Evolutionary conservation across 768 basidiomycete genomes (phyloP).

Genomic region (Boletus rufocinnamomeus): DNA sequence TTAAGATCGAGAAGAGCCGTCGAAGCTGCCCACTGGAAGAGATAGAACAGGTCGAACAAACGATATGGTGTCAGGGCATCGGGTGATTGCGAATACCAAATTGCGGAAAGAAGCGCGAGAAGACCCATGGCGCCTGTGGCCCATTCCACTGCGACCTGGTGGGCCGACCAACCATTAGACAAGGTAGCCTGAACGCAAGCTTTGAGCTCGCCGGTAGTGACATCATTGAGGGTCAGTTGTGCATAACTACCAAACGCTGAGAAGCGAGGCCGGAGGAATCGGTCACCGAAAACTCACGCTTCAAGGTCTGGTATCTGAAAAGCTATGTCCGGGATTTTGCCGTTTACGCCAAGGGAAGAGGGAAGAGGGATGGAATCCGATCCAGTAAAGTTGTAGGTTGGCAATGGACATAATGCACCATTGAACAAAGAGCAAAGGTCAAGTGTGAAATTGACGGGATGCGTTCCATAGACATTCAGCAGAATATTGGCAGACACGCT

Average conservation of each 20-base stretch:
- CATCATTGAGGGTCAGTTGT: conserved; percentile 71
- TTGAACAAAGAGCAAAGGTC: conserved; percentile 78
- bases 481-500: conserved; percentile 82
- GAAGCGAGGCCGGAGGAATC: background rate
- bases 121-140: conserved; percentile 66
- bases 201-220: conserved; percentile 68
- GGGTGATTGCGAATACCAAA: conserved; percentile 57
- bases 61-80: conserved; percentile 69
- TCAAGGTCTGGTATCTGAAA: conserved; percentile 91
- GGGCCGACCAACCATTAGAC: conserved; percentile 86
- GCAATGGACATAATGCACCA: conserved; percentile 83
- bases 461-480: conserved; percentile 86
- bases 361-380: conserved; percentile 69
- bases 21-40: conserved; percentile 83
- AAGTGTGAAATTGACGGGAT: conserved; percentile 80
- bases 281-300: conserved; percentile 40
- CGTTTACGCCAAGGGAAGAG: conserved; percentile 52
- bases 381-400: conserved; percentile 85
- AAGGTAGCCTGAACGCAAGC: conserved; percentile 92
- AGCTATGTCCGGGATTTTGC: conserved; percentile 73
- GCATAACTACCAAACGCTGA: conserved; percentile 48
- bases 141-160: conserved; percentile 77
- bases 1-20: conserved; percentile 82
- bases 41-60: conserved; percentile 76
- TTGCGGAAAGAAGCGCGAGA: conserved; percentile 54